Percentiles rank a stretch among this genome's conserved stretches.
Conservation (phyloP, 345 rosid genomes). For the Gossypium raimondii region DNA sequence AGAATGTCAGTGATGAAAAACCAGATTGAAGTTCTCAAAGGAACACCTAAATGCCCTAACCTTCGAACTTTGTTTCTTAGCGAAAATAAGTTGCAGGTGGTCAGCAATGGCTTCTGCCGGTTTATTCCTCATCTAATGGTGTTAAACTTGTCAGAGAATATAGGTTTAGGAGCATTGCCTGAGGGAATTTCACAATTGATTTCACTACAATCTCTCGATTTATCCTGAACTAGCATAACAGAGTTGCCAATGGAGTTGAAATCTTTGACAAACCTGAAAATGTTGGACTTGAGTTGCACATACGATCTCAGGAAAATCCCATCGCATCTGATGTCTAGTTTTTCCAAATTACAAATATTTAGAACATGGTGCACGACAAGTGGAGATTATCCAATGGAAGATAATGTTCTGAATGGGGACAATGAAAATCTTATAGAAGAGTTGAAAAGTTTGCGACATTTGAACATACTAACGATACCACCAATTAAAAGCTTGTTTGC, state of each 20-base stretch:
- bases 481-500: background rate
- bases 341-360: background rate
- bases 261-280: background rate
- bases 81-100: background rate
- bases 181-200: slow-evolving; percentile 13
- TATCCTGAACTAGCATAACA: background rate
- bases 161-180: background rate
- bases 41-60: background rate
- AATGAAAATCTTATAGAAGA: background rate
- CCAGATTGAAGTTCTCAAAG: background rate
- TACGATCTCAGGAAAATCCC: background rate
- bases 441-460: background rate
- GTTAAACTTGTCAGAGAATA: background rate
- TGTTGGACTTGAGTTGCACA: background rate
- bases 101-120: background rate
- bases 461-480: background rate
- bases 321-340: background rate
- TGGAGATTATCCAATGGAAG: background rate
- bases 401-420: background rate
- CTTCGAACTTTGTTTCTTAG: background rate
- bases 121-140: background rate
- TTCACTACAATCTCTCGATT: slow-evolving; percentile 23
- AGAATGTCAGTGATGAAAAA: background rate
- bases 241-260: background rate
- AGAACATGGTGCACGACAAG: background rate